Evolutionary conservation across 1,284 basidiomycete genomes (phyloP).

Genomic region (Macrocybe sp.): DNA sequence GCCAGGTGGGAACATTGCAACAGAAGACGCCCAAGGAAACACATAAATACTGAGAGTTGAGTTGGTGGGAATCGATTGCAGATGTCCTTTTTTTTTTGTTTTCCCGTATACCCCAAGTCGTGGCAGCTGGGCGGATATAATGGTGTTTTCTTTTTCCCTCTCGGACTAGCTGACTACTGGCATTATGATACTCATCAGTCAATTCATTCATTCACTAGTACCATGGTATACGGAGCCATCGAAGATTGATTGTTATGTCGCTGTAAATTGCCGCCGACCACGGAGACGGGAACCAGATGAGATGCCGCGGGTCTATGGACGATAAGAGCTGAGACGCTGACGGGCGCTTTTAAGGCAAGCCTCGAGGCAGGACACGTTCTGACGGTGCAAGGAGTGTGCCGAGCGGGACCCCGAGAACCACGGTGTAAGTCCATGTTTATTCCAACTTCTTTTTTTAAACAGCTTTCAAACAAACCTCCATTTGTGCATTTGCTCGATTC

Average conservation of each 20-base stretch:
- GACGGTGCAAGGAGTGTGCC: conserved; percentile 7
- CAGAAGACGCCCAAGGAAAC: conserved; percentile 15
- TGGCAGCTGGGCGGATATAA: no score
- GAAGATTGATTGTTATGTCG: no score
- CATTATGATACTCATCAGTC: no score
- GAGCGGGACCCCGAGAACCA: conserved; percentile 13
- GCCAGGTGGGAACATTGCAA: conserved; percentile 13
- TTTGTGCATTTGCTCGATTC: conserved; percentile 9
- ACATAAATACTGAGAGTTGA: conserved; percentile 11
- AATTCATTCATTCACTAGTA: no score
- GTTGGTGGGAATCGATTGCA: background rate
- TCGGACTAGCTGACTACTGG: background rate
- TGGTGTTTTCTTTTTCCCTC: background rate
- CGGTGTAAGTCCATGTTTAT: background rate
- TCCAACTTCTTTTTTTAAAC: background rate
- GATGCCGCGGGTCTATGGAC: no score
- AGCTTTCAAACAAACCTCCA: conserved; percentile 4
- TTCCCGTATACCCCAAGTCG: background rate
- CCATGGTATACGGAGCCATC: no score
- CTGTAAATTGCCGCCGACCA: no score
- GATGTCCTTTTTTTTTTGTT: background rate
- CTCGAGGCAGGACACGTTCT: conserved; percentile 2
- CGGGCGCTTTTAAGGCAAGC: background rate
- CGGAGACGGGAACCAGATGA: no score
- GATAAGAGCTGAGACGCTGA: background rate